Percentiles rank a stretch among this genome's conserved stretches.
Evolutionary conservation across 2,329 filamentous ascomycete genomes (phyloP).

Genomic region (Pseudopyrenochaeta lycopersici): DNA sequence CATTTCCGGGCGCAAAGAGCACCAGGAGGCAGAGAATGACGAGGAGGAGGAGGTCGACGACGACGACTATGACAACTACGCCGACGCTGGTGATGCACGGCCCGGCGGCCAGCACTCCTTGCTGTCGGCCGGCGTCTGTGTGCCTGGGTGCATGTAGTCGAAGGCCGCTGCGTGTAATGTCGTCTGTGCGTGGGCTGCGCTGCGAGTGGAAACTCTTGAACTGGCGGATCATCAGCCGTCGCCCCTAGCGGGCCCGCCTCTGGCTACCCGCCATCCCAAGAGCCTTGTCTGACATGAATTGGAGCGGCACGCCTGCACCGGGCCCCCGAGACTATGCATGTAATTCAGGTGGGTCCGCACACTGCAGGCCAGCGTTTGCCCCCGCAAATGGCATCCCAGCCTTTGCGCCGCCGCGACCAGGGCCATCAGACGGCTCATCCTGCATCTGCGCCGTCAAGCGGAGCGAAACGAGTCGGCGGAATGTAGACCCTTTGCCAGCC

Average conservation of each 20-base stretch:
- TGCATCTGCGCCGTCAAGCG: neutral
- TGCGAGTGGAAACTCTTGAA: neutral
- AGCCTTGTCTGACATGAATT: neutral
- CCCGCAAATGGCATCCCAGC: conserved; percentile 1
- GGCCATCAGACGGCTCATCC: neutral
- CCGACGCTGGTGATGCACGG: too few relatives aligned
- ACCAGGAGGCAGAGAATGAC: neutral
- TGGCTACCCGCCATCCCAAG: neutral
- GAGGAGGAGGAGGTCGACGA: too few relatives aligned
- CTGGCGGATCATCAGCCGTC: neutral
- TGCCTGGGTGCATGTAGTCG: neutral
- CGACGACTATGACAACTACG: too few relatives aligned
- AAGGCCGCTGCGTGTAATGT: neutral
- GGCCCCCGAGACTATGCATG: neutral
- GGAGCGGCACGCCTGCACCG: neutral
- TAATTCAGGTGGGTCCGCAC: neutral
- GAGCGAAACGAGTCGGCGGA: neutral
- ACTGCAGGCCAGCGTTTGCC: conserved; percentile 1
- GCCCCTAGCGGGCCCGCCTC: neutral
- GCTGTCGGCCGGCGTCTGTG: neutral
- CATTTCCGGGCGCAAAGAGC: neutral
- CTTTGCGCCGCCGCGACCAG: neutral
- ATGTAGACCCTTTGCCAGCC: neutral
- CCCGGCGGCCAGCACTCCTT: neutral
- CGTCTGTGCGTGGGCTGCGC: neutral